phyloP scores from a whole-genome alignment of 2,329 filamentous ascomycete species.

The Penicillium sp. region DNA sequence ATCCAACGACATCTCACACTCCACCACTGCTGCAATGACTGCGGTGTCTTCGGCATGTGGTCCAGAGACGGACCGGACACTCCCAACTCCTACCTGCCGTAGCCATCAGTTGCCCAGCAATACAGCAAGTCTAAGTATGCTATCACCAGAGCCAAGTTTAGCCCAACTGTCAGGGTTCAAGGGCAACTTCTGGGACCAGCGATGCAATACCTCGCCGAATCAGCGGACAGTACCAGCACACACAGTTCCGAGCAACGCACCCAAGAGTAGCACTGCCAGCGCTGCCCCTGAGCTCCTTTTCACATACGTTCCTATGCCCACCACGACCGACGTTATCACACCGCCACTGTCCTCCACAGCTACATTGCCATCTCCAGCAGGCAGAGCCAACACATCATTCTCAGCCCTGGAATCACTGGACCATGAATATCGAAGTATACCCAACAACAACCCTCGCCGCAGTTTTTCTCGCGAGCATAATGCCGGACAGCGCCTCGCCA shows the following conservation, averaged over 20 bases:
- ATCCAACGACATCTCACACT: slow-evolving; percentile 26
- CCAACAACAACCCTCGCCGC: slow-evolving; percentile 12
- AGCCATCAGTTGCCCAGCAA: slow-evolving; percentile 18
- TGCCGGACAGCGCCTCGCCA: slow-evolving; percentile 16
- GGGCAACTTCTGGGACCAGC: slow-evolving; percentile 13
- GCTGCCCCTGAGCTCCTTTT: slow-evolving; percentile 29
- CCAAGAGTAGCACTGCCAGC: slow-evolving; percentile 20
- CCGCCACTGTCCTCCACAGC: slow-evolving; percentile 5
- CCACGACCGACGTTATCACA: slow-evolving; percentile 10
- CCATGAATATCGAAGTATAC: slow-evolving; percentile 12
- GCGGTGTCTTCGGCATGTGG: slow-evolving; percentile 10
- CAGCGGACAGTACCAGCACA: slow-evolving; percentile 14
- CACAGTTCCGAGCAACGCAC: slow-evolving; percentile 16
- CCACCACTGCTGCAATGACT: slow-evolving; percentile 14
- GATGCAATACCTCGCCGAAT: slow-evolving; percentile 1
- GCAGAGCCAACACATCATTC: slow-evolving; percentile 6
- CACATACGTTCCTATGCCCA: slow-evolving; percentile 26
- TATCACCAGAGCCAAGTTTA: slow-evolving; percentile 14
- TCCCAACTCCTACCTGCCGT: slow-evolving; percentile 32
- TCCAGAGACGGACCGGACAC: slow-evolving; percentile 31
- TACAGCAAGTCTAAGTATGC: slow-evolving; percentile 10
- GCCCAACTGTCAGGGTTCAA: slow-evolving; percentile 21
- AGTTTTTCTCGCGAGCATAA: slow-evolving; percentile 19
- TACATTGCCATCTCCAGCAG: slow-evolving; percentile 3
- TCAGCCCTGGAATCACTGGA: slow-evolving; percentile 19